These are phyloP conservation scores for Umbelopsis sp. DNA, from an alignment of 192 early-diverging fungal species.

Conservation along the genomic window DNA sequence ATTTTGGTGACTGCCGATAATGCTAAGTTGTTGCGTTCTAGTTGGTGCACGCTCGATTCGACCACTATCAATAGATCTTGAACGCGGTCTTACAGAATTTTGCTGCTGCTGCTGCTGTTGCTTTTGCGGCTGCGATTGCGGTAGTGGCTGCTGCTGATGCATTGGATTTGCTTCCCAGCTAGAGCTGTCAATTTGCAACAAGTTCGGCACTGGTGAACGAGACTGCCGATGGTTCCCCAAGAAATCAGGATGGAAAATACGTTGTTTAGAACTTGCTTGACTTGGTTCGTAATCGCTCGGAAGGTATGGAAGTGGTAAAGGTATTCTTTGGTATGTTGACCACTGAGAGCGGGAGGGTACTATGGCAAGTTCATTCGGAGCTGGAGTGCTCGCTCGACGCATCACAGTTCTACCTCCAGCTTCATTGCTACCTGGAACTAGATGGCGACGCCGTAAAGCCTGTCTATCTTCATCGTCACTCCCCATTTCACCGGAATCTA, in stretches of 20 bases:
- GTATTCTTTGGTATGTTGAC: slow-evolving; percentile 22
- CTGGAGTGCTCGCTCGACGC: slow-evolving; percentile 5
- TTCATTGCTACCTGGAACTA: not conserved
- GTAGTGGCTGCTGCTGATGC: not conserved
- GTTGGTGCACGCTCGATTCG: slow-evolving; percentile 6
- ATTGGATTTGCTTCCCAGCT: not conserved
- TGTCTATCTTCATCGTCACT: not conserved
- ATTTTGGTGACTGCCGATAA: not conserved
- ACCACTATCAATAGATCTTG: not conserved
- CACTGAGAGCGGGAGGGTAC: slow-evolving; percentile 11
- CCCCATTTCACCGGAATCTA: not conserved
- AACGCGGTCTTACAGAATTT: slow-evolving; percentile 2
- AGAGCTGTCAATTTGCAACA: slow-evolving; percentile 9
- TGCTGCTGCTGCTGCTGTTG: not conserved
- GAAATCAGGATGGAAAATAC: slow-evolving; percentile 7
- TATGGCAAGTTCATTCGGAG: slow-evolving; percentile 2
- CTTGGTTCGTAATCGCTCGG: slow-evolving; percentile 35
- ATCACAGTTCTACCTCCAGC: not conserved
- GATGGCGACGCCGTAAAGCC: not conserved
- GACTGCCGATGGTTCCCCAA: not conserved
- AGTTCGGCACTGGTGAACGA: not conserved
- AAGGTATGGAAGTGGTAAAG: slow-evolving; percentile 32
- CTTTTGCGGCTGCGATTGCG: not conserved
- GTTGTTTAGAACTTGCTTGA: slow-evolving; percentile 32
- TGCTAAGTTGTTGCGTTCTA: not conserved